These are phyloP conservation scores for Orbilia brochopaga DNA, from an alignment of 2,329 filamentous ascomycete genomes.

Conservation along the genomic window DNA sequence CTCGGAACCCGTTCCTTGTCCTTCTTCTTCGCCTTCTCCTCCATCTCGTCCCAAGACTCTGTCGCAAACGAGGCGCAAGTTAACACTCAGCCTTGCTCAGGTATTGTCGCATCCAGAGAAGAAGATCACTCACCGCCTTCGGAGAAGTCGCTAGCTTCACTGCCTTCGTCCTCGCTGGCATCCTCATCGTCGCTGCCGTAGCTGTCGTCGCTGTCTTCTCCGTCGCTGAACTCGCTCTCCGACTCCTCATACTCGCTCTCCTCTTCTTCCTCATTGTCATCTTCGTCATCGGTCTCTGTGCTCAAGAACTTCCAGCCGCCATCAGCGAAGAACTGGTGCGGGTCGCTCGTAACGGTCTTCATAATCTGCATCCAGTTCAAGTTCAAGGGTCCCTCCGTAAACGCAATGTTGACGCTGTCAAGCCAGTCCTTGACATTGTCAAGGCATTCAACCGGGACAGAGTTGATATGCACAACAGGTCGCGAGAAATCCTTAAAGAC, in stretches of 20 bases:
- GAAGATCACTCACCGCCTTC: conserved; percentile 62
- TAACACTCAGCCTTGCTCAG: neutral
- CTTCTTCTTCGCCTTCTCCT: conserved; percentile 77
- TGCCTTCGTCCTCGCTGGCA: conserved; percentile 73
- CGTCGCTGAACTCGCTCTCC: conserved; percentile 79
- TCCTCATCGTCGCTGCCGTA: conserved; percentile 93
- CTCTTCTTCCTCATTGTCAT: conserved; percentile 75
- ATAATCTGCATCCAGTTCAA: conserved; percentile 99
- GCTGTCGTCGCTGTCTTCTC: conserved; percentile 75
- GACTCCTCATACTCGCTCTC: conserved; percentile 91
- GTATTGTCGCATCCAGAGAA: neutral
- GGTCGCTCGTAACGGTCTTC: conserved; percentile 95
- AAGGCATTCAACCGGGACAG: conserved; percentile 91
- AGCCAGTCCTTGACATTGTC: conserved; percentile 98
- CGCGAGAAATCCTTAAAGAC: conserved; percentile 97
- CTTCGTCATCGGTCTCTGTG: conserved; percentile 85
- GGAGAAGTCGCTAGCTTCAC: conserved; percentile 74
- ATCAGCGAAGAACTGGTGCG: conserved; percentile 92
- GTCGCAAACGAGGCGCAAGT: conserved; percentile 11
- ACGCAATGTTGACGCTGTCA: conserved; percentile 92
- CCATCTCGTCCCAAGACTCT: conserved; percentile 93
- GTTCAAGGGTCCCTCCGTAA: conserved; percentile 91
- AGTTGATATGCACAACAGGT: conserved; percentile 93
- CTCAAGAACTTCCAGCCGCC: conserved; percentile 94
- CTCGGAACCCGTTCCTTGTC: conserved; percentile 66